Conservation (phyloP, 2,329 filamentous ascomycete species). For the Penicillium corylophilum region DNA sequence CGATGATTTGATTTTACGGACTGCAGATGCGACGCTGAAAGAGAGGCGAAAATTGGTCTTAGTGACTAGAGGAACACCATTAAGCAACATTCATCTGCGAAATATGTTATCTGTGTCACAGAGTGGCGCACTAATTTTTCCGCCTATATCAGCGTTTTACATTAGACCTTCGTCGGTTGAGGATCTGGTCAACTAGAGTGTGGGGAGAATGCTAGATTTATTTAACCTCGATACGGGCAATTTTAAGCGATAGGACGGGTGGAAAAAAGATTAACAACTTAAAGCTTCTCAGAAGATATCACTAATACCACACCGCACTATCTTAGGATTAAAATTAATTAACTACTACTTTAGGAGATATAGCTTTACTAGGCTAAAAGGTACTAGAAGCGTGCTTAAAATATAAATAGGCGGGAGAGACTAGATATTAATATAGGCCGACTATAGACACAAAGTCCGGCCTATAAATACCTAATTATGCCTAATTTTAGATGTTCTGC, state of each 20-base stretch:
- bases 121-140: constrained; percentile 45
- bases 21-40: constrained; percentile 50
- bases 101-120: constrained; percentile 47
- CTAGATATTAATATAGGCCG: too few relatives aligned
- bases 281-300: too few relatives aligned
- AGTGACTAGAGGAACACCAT: constrained; percentile 46
- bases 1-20: constrained; percentile 48
- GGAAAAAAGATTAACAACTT: constrained; percentile 9
- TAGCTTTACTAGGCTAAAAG: too few relatives aligned
- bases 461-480: too few relatives aligned
- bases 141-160: constrained; percentile 49
- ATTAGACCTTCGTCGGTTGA: constrained; percentile 41
- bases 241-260: constrained; percentile 35
- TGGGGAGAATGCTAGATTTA: constrained; percentile 49
- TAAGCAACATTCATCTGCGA: constrained; percentile 48
- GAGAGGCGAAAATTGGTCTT: constrained; percentile 44
- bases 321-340: too few relatives aligned
- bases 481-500: too few relatives aligned
- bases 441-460: too few relatives aligned
- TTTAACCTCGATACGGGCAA: constrained; percentile 44
- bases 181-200: constrained; percentile 48
- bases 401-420: too few relatives aligned
- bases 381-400: too few relatives aligned
- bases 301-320: too few relatives aligned
- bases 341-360: too few relatives aligned